Base-by-base conservation (phyloP, 495 filamentous ascomycete species). In the Tetracladium setigerum region DNA sequence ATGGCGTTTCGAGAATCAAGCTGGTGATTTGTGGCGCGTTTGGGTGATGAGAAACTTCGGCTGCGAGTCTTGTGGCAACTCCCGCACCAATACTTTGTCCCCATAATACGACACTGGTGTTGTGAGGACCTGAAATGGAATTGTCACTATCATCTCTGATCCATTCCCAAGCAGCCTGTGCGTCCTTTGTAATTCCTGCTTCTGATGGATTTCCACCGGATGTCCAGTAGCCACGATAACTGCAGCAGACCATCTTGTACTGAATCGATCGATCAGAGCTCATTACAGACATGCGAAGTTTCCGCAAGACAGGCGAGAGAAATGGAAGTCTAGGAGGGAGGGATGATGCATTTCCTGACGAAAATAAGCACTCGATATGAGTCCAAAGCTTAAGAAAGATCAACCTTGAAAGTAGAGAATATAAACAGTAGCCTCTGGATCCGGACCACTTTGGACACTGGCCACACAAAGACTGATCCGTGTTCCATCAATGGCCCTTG, bases 151-250 rank as follows among this genome's bases (percentile, higher is more conserved):
- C 13, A 60, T 55, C 30, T 39, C 47, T 43, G 53, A 60, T 43
- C 48, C 40, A 40, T 46, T 49, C 31, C 38, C 83, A 62, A 35
- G 80, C 74, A 7, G 82, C 82, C 38, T 72, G 65, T 1, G 81
- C 72, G 61, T 89, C 86, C 16, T 66, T 62, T 44, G 79, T 72
- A 38, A 89, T 76, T 1, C 84, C 86, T 4, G 59, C 62, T 57
- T 87, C 81, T 3, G 81, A 79, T 6, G 82, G 72, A 3, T 79
- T 69, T 13, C 87, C 86, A 2, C 72, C 70, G 1, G 84, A 89
- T 13, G 74, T 87, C 87, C 87, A 91, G 59, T 83, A 91, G 16
- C 84, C 83, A 45, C 84, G 78, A 55, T 87, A 87, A 27, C 83
- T 87, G 16, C 87, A 58, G 17, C 81, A 84, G 3, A 78, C 71